Conservation (phyloP, 2,329 filamentous ascomycete genomes). For the Pseudogymnoascus sp. region DNA sequence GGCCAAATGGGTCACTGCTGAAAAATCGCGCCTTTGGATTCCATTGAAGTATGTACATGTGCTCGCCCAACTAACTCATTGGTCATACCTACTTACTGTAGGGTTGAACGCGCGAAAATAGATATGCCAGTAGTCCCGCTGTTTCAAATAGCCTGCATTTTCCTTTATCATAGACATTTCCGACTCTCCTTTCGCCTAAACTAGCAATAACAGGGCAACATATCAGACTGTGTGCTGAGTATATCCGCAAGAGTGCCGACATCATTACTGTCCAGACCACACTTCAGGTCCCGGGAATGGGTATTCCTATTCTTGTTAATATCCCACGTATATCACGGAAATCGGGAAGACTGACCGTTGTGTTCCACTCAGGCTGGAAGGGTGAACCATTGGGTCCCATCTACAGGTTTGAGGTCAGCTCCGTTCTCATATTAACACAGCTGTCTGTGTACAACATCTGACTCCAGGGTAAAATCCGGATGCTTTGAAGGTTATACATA, state of each 20-base stretch:
- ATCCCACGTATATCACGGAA: background rate
- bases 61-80: background rate
- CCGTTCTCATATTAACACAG: background rate
- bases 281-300: slow-evolving; percentile 13
- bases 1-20: background rate
- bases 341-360: background rate
- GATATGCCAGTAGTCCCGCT: background rate
- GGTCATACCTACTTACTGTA: background rate
- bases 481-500: background rate
- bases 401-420: background rate
- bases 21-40: background rate
- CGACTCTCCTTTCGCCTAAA: background rate
- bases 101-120: background rate
- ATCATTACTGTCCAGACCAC: background rate
- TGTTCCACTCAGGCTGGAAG: background rate
- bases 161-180: background rate
- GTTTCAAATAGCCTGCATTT: background rate
- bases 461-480: background rate
- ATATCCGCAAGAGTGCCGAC: background rate
- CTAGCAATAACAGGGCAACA: background rate
- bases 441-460: background rate
- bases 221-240: background rate
- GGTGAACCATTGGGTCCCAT: background rate
- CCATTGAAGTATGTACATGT: background rate
- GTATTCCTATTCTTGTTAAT: slow-evolving; percentile 12